Evolutionary conservation across 805 yeast genomes (phyloP).

Genomic region (Zygoascus ofunaensis): DNA sequence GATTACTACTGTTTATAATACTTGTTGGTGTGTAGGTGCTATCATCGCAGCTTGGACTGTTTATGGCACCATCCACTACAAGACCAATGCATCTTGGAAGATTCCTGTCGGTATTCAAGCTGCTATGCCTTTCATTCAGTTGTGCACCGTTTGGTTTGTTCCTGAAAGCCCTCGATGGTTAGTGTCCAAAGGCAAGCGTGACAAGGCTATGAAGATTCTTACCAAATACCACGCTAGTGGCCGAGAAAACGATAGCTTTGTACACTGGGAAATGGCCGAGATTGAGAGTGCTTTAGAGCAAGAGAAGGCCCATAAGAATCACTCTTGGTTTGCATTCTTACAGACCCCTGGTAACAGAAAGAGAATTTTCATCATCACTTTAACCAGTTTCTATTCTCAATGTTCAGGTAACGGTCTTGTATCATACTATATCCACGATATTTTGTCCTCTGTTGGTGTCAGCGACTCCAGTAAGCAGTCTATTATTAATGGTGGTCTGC

Average conservation of each 20-base stretch:
- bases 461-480: slow-evolving; percentile 22
- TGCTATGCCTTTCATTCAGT: neutral
- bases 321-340: slow-evolving; percentile 1
- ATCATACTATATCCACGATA: slow-evolving; percentile 40
- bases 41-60: slow-evolving; percentile 69
- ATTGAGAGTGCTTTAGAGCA: slow-evolving; percentile 2
- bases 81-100: slow-evolving; percentile 5
- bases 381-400: slow-evolving; percentile 9
- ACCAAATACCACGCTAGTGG: slow-evolving; percentile 14
- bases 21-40: slow-evolving; percentile 60
- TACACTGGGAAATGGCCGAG: slow-evolving; percentile 14
- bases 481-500: slow-evolving; percentile 12
- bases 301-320: neutral
- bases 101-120: neutral
- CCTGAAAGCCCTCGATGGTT: slow-evolving; percentile 81
- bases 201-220: slow-evolving; percentile 40
- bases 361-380: slow-evolving; percentile 4
- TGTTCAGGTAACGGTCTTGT: slow-evolving; percentile 15
- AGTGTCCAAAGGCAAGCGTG: slow-evolving; percentile 56
- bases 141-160: slow-evolving; percentile 26
- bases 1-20: slow-evolving; percentile 56
- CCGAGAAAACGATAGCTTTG: slow-evolving; percentile 11
- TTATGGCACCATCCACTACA: slow-evolving; percentile 45
- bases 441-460: slow-evolving; percentile 46
- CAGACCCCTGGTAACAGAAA: slow-evolving; percentile 23